phyloP scores from a whole-genome alignment of 768 basidiomycete species.

The Rhodotorula diobovata region DNA sequence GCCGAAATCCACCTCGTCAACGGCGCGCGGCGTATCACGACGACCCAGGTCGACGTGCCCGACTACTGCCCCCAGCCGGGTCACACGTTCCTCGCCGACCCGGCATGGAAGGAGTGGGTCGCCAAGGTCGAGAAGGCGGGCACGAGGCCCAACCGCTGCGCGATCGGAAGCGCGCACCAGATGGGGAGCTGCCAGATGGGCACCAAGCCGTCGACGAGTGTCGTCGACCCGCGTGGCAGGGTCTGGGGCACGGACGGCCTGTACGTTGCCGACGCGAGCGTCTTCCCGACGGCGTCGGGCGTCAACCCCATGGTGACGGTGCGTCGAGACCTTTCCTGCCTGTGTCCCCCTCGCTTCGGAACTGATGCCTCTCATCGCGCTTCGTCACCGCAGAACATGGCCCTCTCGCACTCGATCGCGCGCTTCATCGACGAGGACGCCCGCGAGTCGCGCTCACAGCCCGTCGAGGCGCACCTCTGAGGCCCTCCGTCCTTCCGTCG shows the following conservation, averaged over 20 bases:
- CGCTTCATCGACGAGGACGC: conserved; percentile 33
- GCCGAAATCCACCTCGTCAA: conserved; percentile 38
- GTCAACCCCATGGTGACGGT: conserved; percentile 39
- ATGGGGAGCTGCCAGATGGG: conserved; percentile 46
- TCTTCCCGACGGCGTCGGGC: conserved; percentile 34
- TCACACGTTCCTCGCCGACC: conserved; percentile 28
- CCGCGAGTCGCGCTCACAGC: neutral
- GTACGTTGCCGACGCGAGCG: conserved; percentile 45
- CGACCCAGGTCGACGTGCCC: conserved; percentile 37
- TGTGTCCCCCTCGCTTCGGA: neutral
- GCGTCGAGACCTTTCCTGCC: neutral
- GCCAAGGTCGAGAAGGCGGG: conserved; percentile 37
- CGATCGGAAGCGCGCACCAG: conserved; percentile 42
- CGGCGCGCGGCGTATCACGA: conserved; percentile 37
- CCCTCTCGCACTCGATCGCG: conserved; percentile 31
- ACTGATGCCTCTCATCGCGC: neutral
- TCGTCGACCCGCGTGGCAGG: conserved; percentile 42
- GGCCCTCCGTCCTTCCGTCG: too few species aligned
- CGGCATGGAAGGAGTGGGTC: conserved; percentile 36
- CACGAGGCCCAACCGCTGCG: conserved; percentile 23
- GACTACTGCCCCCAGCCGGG: conserved; percentile 17
- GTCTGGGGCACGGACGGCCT: conserved; percentile 44
- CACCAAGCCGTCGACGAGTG: conserved; percentile 35
- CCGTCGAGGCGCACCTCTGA: conserved; percentile 19
- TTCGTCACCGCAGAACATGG: conserved; percentile 30